These are phyloP conservation scores for Kurtzmaniella natalensis DNA, from an alignment of 1,139 yeast species.

Conservation along the genomic window DNA sequence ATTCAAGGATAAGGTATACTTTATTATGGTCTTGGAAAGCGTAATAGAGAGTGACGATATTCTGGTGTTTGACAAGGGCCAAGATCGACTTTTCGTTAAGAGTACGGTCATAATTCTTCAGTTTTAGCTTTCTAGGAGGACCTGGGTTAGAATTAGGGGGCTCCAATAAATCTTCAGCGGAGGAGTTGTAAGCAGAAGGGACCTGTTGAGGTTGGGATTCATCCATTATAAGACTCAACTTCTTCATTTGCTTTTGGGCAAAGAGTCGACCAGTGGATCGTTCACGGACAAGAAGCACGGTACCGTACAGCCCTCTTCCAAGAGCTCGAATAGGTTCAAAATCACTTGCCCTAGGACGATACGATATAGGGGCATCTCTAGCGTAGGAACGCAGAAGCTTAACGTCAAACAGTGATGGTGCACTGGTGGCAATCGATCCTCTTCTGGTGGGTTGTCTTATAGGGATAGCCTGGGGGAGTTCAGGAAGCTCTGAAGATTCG, in stretches of 20 bases:
- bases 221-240: conserved; percentile 51
- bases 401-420: conserved; percentile 10
- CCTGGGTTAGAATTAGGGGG: not conserved
- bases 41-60: conserved; percentile 81
- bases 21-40: conserved; percentile 85
- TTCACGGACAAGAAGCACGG: conserved; percentile 76
- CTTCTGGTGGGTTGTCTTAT: conserved; percentile 11
- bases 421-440: conserved; percentile 17
- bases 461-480: conserved; percentile 11
- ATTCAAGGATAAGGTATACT: conserved; percentile 76
- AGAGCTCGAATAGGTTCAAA: conserved; percentile 75
- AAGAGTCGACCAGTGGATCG: conserved; percentile 59
- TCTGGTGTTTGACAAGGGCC: conserved; percentile 63
- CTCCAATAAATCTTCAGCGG: not conserved
- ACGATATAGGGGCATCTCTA: conserved; percentile 9
- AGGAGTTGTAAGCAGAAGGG: conserved; percentile 13
- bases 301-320: conserved; percentile 93
- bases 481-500: conserved; percentile 4
- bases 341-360: conserved; percentile 45
- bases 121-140: conserved; percentile 3
- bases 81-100: conserved; percentile 40
- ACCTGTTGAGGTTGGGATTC: conserved; percentile 14
- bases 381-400: conserved; percentile 19
- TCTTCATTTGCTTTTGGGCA: conserved; percentile 86
- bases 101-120: conserved; percentile 33